Evolutionary conservation across 805 yeast genomes (phyloP).

Genomic region (Candida xiaguanensis): DNA sequence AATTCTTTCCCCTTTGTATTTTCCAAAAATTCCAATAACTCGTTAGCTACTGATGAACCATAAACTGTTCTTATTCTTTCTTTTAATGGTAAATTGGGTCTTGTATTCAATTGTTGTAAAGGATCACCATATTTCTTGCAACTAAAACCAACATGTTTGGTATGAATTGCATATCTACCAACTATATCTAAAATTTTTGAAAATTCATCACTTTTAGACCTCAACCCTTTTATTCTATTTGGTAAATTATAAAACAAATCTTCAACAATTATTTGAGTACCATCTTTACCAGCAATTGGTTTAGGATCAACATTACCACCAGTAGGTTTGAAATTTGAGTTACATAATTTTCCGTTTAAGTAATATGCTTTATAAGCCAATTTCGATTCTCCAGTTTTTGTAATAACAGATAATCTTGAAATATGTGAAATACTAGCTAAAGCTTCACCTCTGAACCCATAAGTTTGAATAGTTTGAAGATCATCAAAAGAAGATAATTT

Average conservation of each 20-base stretch:
- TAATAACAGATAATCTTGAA: conserved; percentile 72
- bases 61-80: conserved; percentile 74
- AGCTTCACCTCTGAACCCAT: conserved; percentile 97
- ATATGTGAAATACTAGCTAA: conserved; percentile 91
- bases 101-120: conserved; percentile 58
- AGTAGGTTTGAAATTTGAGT: conserved; percentile 33
- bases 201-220: conserved; percentile 70
- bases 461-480: conserved; percentile 63
- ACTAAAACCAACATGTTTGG: conserved; percentile 63
- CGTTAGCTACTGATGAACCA: conserved; percentile 66
- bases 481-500: conserved; percentile 76
- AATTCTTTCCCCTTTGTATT: conserved; percentile 14
- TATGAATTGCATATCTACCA: conserved; percentile 78
- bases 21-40: conserved; percentile 43
- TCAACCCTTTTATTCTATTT: conserved; percentile 65
- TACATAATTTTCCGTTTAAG: conserved; percentile 57
- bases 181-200: conserved; percentile 75
- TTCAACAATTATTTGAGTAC: conserved; percentile 82
- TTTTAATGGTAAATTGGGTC: conserved; percentile 44
- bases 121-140: conserved; percentile 80
- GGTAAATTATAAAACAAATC: conserved; percentile 89
- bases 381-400: conserved; percentile 57
- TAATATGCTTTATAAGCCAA: conserved; percentile 76
- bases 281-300: conserved; percentile 82
- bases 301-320: conserved; percentile 45